Percentiles rank a stretch among this genome's conserved stretches.
These are phyloP conservation scores for Apiosordaria backusii DNA, from an alignment of 495 filamentous ascomycete species.

Conservation along the genomic window DNA sequence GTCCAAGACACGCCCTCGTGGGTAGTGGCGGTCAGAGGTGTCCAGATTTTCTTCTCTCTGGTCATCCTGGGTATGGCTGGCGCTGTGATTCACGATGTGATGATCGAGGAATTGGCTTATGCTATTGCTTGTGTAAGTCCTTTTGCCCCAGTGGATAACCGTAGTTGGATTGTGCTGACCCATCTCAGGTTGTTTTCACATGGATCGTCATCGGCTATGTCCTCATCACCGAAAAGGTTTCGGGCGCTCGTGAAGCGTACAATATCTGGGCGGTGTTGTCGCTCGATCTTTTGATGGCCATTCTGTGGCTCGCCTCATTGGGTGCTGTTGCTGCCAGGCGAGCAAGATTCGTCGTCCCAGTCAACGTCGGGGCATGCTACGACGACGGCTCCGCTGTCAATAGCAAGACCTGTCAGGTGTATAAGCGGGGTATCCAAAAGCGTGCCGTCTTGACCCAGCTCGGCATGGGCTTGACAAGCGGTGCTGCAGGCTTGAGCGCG, in stretches of 20 bases:
- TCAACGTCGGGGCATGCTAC: slow-evolving; percentile 33
- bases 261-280: slow-evolving; percentile 48
- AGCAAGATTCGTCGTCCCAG: slow-evolving; percentile 33
- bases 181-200: slow-evolving; percentile 41
- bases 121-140: slow-evolving; percentile 40
- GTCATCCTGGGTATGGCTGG: slow-evolving; percentile 39
- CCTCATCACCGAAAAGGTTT: slow-evolving; percentile 40
- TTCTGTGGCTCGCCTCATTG: slow-evolving; percentile 49
- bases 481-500: slow-evolving; percentile 44
- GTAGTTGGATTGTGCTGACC: not conserved
- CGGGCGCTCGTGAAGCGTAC: slow-evolving; percentile 34
- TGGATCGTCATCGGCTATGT: slow-evolving; percentile 41
- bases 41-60: slow-evolving; percentile 40
- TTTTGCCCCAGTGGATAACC: not conserved
- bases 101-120: slow-evolving; percentile 31
- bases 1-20: slow-evolving; percentile 36
- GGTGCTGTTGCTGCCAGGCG: slow-evolving; percentile 41
- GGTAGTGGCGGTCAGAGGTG: slow-evolving; percentile 37
- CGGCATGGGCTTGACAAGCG: slow-evolving; percentile 34
- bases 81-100: slow-evolving; percentile 43
- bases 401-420: slow-evolving; percentile 34
- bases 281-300: slow-evolving; percentile 42
- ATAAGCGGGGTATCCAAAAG: slow-evolving; percentile 25
- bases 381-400: slow-evolving; percentile 39
- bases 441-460: slow-evolving; percentile 27